Evolutionary conservation across 768 basidiomycete genomes (phyloP).

Genomic region (Paxillus ammoniavirescens): DNA sequence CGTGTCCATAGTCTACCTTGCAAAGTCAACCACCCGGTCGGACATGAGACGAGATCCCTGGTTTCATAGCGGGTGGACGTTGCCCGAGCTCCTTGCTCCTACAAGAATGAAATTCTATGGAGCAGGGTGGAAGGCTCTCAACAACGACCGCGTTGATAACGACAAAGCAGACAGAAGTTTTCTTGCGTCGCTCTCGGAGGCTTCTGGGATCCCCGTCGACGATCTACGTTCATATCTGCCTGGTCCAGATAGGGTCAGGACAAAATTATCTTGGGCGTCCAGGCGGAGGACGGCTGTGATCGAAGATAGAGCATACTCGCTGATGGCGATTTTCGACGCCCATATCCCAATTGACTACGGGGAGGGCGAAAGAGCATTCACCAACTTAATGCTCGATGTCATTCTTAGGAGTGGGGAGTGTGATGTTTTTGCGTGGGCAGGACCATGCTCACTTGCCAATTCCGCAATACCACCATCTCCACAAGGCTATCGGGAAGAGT

Average conservation of each 20-base stretch:
- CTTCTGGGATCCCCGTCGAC: slow-evolving; percentile 8
- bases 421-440: slow-evolving; percentile 24
- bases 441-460: slow-evolving; percentile 5
- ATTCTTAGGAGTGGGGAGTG: slow-evolving; percentile 17
- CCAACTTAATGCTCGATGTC: slow-evolving; percentile 16
- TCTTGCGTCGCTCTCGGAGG: slow-evolving; percentile 11
- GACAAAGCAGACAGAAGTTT: slow-evolving; percentile 22
- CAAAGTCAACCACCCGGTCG: background rate
- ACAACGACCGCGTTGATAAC: slow-evolving; percentile 15
- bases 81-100: slow-evolving; percentile 20
- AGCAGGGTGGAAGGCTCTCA: slow-evolving; percentile 13
- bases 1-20: slow-evolving; percentile 18
- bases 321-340: slow-evolving; percentile 17
- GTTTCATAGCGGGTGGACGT: slow-evolving; percentile 16
- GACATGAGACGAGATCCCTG: slow-evolving; percentile 10
- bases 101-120: slow-evolving; percentile 23
- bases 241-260: slow-evolving; percentile 16
- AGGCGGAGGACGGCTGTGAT: slow-evolving; percentile 3
- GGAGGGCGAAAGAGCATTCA: slow-evolving; percentile 14
- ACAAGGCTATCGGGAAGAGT: slow-evolving; percentile 7
- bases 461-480: slow-evolving; percentile 14
- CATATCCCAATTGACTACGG: slow-evolving; percentile 11
- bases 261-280: slow-evolving; percentile 20
- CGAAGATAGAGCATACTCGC: slow-evolving; percentile 20
- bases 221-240: slow-evolving; percentile 21